Evolutionary conservation across 2,329 filamentous ascomycete genomes (phyloP), one percentile per base, ranked within the genome.

Genomic region (Ophiostoma novo-ulmi): DNA sequence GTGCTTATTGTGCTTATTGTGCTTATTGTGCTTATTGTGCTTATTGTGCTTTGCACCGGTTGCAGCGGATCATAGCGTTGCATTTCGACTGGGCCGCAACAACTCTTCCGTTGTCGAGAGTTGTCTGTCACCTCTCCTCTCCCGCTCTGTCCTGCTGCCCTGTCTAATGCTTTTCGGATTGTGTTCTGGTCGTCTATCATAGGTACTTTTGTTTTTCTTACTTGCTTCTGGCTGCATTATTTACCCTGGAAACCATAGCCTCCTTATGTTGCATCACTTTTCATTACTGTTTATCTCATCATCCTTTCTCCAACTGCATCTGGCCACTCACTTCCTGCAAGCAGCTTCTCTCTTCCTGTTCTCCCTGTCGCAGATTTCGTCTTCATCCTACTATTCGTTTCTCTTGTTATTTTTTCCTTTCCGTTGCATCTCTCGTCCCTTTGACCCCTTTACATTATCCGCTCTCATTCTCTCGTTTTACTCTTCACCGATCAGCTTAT

Each of bases 401-500:
- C 31, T 44, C 13, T 67, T 31, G 17, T 26, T 67, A 10, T 17
- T 26, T 31, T 6, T 10, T 65, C 63, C 14, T 36, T 63, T 35
- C 3, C 11, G 3, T 64, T 20, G 36, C 31, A 3, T 31, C 26
- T 63, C 58, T 31, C 31, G 8, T 36, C 61, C 17, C 55, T 5
- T 63, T 35, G 13, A 6, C 26, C 22, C 41, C 13, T 44, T 17
- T 44, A 44, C 6, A 48, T 48, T n/a, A 17, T 64, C 31, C 31
- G 38, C n/a, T 35, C 58, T n/a, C 36, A 4, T 35, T 35, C 20
- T 11, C 63, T 5, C 10, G 20, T 41, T 31, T n/a, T 8, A 26
- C 52, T n/a, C 63, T 22, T 26, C 63, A 36, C 52, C 52, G 44
- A 22, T 55, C 52, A 35, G 26, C 58, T 35, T 63, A 63, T 63